Evolutionary conservation across 75 land plant species (phyloP).

Genomic region (Isoetes taiwanensis): DNA sequence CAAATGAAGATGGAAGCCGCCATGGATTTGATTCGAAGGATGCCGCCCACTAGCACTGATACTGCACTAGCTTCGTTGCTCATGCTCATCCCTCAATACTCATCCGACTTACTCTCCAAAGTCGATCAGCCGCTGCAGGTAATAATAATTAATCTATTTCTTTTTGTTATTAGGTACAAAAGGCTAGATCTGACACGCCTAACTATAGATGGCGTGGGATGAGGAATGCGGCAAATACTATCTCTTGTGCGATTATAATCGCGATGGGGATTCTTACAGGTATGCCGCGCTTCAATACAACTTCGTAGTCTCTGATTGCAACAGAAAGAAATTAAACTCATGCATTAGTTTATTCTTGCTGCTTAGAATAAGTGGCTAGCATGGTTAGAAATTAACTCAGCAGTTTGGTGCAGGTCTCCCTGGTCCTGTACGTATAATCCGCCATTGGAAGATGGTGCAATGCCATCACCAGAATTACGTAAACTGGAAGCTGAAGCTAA

Average conservation of each 20-base stretch:
- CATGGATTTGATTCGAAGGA: constrained; percentile 77
- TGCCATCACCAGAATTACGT: constrained; percentile 60
- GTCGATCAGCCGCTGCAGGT: constrained; percentile 92
- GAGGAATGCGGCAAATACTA: constrained; percentile 56
- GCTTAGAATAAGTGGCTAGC: too few relatives aligned
- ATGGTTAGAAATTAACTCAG: too few relatives aligned
- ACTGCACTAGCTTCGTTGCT: constrained; percentile 57
- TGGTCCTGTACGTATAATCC: constrained; percentile 88
- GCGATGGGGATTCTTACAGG: constrained; percentile 96
- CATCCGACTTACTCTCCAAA: constrained; percentile 77
- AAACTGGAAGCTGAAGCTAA: constrained; percentile 88
- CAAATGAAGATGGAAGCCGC: constrained; percentile 99
- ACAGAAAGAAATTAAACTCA: too few relatives aligned
- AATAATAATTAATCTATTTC: not conserved
- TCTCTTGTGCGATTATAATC: constrained; percentile 83
- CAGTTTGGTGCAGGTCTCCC: constrained; percentile 65
- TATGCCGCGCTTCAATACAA: too few relatives aligned
- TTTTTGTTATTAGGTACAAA: not conserved
- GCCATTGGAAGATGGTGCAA: constrained; percentile 63
- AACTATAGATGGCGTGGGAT: constrained; percentile 46
- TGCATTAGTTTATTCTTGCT: too few relatives aligned
- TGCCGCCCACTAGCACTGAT: constrained; percentile 55
- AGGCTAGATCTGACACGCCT: not conserved
- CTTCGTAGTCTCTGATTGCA: too few relatives aligned
- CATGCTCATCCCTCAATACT: constrained; percentile 55